A percentile compares a stretch with the other conserved stretches of the same genome.
These are phyloP conservation scores for Puccinia triticina DNA, from an alignment of 1,284 basidiomycete species.

Conservation along the genomic window DNA sequence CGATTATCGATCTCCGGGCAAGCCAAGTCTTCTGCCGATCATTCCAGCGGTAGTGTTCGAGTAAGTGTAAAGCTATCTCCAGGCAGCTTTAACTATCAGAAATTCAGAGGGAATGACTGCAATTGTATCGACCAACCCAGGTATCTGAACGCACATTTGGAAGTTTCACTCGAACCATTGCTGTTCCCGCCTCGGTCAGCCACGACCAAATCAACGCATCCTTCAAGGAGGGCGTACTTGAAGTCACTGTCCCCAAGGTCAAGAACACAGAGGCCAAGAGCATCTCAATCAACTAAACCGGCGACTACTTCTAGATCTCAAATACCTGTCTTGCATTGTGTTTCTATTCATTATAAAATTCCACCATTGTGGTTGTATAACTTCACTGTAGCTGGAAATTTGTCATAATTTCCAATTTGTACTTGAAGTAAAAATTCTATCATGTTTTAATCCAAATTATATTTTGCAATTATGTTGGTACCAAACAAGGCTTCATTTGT, in stretches of 20 bases:
- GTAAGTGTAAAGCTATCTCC: conserved; percentile 27
- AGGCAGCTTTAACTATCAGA: neutral
- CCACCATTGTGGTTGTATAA: too few relatives aligned
- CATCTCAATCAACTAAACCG: conserved; percentile 11
- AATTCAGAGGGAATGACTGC: neutral
- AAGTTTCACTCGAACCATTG: conserved; percentile 36
- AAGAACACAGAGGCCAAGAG: conserved; percentile 18
- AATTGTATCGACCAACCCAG: neutral
- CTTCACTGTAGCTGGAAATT: too few relatives aligned
- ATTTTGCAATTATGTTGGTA: too few relatives aligned
- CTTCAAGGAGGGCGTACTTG: conserved; percentile 43
- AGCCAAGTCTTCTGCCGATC: conserved; percentile 37
- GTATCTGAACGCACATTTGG: conserved; percentile 48
- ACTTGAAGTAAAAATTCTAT: too few relatives aligned
- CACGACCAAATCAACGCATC: conserved; percentile 43
- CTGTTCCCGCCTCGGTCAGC: conserved; percentile 31
- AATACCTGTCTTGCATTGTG: too few relatives aligned
- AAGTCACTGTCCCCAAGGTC: conserved; percentile 37
- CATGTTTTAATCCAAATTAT: too few relatives aligned
- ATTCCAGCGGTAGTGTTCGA: conserved; percentile 34
- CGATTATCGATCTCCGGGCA: conserved; percentile 37
- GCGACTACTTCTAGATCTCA: too few relatives aligned
- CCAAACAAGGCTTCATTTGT: too few relatives aligned
- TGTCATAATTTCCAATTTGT: neutral
- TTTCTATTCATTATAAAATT: too few relatives aligned